Percentiles rank a stretch among this genome's conserved stretches.
Conservation (phyloP, 2,329 filamentous ascomycete genomes). For the Penicillium sp. region DNA sequence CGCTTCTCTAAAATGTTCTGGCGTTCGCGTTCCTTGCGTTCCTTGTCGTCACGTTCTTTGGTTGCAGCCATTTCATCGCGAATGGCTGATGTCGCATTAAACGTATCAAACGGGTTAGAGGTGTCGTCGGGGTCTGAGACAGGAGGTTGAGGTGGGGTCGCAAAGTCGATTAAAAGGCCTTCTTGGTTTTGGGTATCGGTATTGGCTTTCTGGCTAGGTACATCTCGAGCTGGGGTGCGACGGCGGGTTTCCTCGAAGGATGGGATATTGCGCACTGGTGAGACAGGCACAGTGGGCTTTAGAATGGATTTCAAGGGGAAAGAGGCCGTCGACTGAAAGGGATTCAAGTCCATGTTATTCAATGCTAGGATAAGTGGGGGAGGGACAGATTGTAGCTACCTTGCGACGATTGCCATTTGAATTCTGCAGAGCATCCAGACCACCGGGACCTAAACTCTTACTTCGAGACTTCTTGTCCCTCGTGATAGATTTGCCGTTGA, state of each 20-base stretch:
- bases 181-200: conserved; percentile 20
- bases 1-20: conserved; percentile 67
- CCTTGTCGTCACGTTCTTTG: conserved; percentile 68
- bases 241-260: conserved; percentile 56
- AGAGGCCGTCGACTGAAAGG: conserved; percentile 39
- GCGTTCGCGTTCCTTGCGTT: conserved; percentile 60
- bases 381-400: conserved; percentile 53
- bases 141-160: conserved; percentile 37
- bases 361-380: background rate
- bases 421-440: conserved; percentile 77
- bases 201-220: conserved; percentile 16
- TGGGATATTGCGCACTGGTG: conserved; percentile 67
- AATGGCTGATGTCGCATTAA: conserved; percentile 42
- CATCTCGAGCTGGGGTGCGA: conserved; percentile 39
- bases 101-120: conserved; percentile 50
- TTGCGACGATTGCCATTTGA: conserved; percentile 75
- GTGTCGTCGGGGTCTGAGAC: conserved; percentile 42
- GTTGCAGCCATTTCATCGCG: conserved; percentile 62
- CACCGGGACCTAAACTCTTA: conserved; percentile 93
- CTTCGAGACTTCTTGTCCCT: conserved; percentile 73
- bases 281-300: conserved; percentile 71
- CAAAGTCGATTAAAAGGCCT: conserved; percentile 46
- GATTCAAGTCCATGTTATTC: background rate
- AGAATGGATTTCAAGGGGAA: conserved; percentile 68
- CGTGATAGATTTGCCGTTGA: conserved; percentile 39